phyloP scores from a whole-genome alignment of 257 asterid genomes.

The Marsdenia floribunda region DNA sequence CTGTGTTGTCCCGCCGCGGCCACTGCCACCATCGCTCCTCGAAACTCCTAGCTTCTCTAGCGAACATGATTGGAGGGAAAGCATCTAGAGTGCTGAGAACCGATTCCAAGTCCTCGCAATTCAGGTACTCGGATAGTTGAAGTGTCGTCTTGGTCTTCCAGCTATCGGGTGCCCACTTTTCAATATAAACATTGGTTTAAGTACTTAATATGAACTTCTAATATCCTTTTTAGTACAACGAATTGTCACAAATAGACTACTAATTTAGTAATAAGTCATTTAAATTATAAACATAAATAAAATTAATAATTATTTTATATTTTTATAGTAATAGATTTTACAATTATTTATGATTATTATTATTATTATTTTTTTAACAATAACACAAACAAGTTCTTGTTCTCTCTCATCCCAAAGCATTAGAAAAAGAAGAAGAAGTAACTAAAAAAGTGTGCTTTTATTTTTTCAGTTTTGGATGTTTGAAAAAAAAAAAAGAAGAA shows the following conservation, averaged over 20 bases:
- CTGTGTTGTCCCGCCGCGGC: constrained; percentile 92
- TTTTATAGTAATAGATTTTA: too few species aligned
- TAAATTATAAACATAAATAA: too few species aligned
- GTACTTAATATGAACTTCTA: too few species aligned
- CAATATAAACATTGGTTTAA: too few species aligned
- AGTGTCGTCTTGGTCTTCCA: constrained; percentile 52
- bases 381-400: too few species aligned
- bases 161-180: constrained; percentile 39
- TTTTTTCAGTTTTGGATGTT: not conserved
- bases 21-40: constrained; percentile 65
- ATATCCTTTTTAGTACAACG: too few species aligned
- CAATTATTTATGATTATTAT: too few species aligned
- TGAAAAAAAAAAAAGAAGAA: not conserved
- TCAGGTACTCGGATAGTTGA: constrained; percentile 50
- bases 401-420: not conserved
- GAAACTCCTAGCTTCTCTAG: constrained; percentile 70
- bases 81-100: constrained; percentile 51
- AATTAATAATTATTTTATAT: too few species aligned
- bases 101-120: constrained; percentile 38
- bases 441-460: not conserved
- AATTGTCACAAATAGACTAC: too few species aligned
- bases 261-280: too few species aligned
- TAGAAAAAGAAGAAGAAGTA: not conserved
- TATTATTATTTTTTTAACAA: too few species aligned
- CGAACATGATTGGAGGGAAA: constrained; percentile 69